Evolutionary conservation across 208 protist genomes (phyloP).

Genomic region (Leishmania turanica): DNA sequence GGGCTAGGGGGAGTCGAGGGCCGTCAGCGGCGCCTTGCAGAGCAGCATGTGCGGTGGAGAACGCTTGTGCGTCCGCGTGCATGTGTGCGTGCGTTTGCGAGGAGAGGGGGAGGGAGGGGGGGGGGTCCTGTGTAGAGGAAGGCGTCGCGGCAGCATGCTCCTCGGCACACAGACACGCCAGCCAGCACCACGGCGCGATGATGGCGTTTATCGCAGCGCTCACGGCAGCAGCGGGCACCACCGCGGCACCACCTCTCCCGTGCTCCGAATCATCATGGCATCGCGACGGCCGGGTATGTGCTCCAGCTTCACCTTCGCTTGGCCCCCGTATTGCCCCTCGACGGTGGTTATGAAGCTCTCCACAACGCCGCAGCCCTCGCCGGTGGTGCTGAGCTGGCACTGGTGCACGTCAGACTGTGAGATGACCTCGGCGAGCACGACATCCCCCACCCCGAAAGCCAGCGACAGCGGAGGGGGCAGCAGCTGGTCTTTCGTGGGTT

Average conservation of each 20-base stretch:
- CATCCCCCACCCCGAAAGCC: slow-evolving; percentile 63
- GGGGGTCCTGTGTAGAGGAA: not conserved
- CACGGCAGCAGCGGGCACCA: slow-evolving; percentile 68
- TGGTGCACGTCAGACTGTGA: slow-evolving; percentile 81
- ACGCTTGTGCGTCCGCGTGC: not conserved
- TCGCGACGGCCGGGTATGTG: slow-evolving; percentile 62
- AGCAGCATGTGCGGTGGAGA: not conserved
- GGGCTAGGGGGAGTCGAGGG: too few species aligned
- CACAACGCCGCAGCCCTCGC: slow-evolving; percentile 62
- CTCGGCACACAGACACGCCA: not conserved
- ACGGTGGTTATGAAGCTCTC: slow-evolving; percentile 30
- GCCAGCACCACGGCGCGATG: not conserved
- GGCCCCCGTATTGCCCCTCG: slow-evolving; percentile 13
- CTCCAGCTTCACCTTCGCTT: slow-evolving; percentile 35
- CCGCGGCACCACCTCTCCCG: slow-evolving; percentile 42
- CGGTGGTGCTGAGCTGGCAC: slow-evolving; percentile 74
- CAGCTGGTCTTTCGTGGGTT: slow-evolving; percentile 53
- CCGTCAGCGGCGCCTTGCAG: not conserved
- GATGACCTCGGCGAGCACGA: slow-evolving; percentile 73
- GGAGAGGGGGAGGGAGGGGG: not conserved
- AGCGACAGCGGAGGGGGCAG: slow-evolving; percentile 51
- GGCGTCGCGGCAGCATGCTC: not conserved
- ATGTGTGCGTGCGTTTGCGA: not conserved
- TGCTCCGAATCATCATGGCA: slow-evolving; percentile 48
- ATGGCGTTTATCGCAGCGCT: too few species aligned